Base-by-base conservation (phyloP, 179 eudicot species). In the Silene vulgaris region DNA sequence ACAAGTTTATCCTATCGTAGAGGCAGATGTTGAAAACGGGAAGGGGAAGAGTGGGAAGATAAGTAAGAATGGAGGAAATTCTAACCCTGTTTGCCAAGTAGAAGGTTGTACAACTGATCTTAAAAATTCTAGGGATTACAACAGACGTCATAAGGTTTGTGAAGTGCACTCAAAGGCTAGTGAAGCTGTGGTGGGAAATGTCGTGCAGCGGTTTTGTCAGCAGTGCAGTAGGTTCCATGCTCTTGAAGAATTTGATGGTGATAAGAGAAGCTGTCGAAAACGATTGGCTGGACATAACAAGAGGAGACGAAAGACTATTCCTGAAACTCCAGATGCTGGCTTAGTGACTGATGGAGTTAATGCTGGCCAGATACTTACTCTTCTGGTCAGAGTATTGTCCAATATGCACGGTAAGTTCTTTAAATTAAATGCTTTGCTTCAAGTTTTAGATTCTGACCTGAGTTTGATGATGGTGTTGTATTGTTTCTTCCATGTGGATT, bases 201-300 rank as follows among this genome's bases (percentile, higher is more conserved):
- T 78, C 35, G 75, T 84, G 85, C 98, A 93, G 74, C 85, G 98
- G 74, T 93, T 93, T 75, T 93, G 98, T 82, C 98, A 93, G 87
- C 98, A 93, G 88, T 93, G 98, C 82, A 93, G 98, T 87, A 93
- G 97, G 89, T 94, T 94, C 83, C 98, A 94, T 88, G 86, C 66
- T 76, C 90, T 94, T 77, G 78, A 89, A 81, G 97, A 94, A 81
- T 94, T 94, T 82, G 98, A 94, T 84, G 98, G 90, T 83, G 98
- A 91, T 59, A 93, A 88, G 84, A 79, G 98, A 79, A 93, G 98
- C 77, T 93, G 98, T 77, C 97, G 97, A 40, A 87, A 93, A 82
- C 92, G 98, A 74, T 77, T 93, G 57, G 97, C 97, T 74, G 98
- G 97, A 21, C 98, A 93, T 82, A 93, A 93, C 73, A 88, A 77